These are phyloP conservation scores for Yamadazyma atmosphaerica DNA, from an alignment of 1,139 yeast species.

Conservation along the genomic window DNA sequence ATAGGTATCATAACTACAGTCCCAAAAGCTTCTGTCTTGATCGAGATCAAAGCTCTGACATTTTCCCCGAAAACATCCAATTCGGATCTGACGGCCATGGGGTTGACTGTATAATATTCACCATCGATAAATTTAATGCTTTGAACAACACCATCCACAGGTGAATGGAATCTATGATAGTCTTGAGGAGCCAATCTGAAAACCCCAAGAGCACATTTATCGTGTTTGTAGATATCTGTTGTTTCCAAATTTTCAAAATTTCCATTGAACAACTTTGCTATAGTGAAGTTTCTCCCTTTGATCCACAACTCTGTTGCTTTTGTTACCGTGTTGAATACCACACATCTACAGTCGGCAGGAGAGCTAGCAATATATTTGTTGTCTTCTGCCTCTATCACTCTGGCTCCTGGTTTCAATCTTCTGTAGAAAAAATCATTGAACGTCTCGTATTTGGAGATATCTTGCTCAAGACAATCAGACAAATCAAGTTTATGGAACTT, in stretches of 20 bases:
- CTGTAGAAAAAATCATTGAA: constrained; percentile 92
- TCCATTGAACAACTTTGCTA: constrained; percentile 62
- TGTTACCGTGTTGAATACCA: constrained; percentile 62
- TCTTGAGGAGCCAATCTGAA: constrained; percentile 96
- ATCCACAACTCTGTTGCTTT: constrained; percentile 83
- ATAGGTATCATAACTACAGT: constrained; percentile 76
- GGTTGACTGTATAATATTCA: constrained; percentile 93
- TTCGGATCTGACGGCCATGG: constrained; percentile 90
- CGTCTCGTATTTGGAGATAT: constrained; percentile 54
- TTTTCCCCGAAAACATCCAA: constrained; percentile 94
- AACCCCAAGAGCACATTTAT: constrained; percentile 64
- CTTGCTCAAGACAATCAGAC: constrained; percentile 59
- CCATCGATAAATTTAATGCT: constrained; percentile 73
- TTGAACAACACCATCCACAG: constrained; percentile 74
- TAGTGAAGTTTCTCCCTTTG: constrained; percentile 77
- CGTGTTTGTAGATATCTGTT: constrained; percentile 35
- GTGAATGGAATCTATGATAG: constrained; percentile 90
- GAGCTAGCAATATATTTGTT: constrained; percentile 58
- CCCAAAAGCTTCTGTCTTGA: constrained; percentile 74
- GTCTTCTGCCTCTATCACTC: constrained; percentile 63
- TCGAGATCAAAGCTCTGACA: constrained; percentile 73
- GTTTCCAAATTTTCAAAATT: constrained; percentile 52
- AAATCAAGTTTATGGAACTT: constrained; percentile 77
- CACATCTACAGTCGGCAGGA: constrained; percentile 88
- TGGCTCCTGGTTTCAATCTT: constrained; percentile 65